Conservation (phyloP, 495 filamentous ascomycete species). For the Pyrenula massariospora region DNA sequence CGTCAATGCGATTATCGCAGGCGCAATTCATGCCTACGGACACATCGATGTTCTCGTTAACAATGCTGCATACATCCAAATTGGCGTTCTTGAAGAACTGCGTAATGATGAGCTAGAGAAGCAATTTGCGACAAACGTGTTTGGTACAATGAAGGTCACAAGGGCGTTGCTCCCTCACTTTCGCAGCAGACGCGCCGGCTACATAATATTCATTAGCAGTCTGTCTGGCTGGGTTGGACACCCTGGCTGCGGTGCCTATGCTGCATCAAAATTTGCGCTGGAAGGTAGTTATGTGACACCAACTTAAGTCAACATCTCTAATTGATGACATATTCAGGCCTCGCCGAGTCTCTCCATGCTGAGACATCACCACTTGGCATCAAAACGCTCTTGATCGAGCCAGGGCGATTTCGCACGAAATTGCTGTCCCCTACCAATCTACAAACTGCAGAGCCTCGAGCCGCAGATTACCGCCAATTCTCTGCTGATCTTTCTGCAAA, state of each 20-base stretch:
- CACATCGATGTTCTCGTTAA: constrained; percentile 39
- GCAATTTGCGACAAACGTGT: constrained; percentile 35
- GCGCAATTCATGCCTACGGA: constrained; percentile 22
- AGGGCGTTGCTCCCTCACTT: constrained; percentile 35
- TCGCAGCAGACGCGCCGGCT: constrained; percentile 24
- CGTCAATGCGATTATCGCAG: constrained; percentile 16
- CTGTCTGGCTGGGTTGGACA: constrained; percentile 25
- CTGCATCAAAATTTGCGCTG: constrained; percentile 39
- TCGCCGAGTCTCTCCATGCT: constrained; percentile 21
- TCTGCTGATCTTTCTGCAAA: constrained; percentile 3
- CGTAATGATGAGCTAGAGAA: constrained; percentile 21
- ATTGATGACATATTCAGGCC: constrained; percentile 28
- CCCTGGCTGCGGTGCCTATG: constrained; percentile 33
- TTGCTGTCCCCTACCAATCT: constrained; percentile 15
- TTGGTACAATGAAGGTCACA: constrained; percentile 33
- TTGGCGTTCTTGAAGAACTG: constrained; percentile 14
- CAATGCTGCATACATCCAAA: constrained; percentile 33
- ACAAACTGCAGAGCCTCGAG: constrained; percentile 5
- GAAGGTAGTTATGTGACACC: constrained; percentile 20
- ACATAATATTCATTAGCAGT: constrained; percentile 36
- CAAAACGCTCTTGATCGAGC: constrained; percentile 28
- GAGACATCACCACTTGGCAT: constrained; percentile 17
- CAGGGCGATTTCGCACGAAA: constrained; percentile 34
- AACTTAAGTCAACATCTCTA: constrained; percentile 2
- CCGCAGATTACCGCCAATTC: constrained; percentile 11